These are phyloP conservation scores for Candida vartiovaarae DNA, from an alignment of 805 yeast species.

Conservation along the genomic window DNA sequence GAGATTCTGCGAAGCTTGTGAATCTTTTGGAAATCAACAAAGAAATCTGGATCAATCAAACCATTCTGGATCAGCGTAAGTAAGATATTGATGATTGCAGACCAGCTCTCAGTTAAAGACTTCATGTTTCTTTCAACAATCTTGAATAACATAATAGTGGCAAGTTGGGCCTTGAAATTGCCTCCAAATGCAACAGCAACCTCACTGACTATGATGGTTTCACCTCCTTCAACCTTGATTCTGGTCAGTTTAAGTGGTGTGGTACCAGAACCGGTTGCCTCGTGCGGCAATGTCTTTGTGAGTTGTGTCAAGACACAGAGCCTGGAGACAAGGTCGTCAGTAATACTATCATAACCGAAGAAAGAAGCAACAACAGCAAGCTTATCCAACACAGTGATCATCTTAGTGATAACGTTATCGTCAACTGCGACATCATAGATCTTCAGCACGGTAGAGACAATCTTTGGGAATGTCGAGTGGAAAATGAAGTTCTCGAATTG, in stretches of 20 bases:
- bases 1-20: conserved; percentile 48
- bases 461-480: conserved; percentile 49
- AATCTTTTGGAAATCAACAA: conserved; percentile 55
- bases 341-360: conserved; percentile 47
- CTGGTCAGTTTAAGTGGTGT: conserved; percentile 16
- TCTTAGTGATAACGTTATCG: conserved; percentile 80
- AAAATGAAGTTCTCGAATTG: conserved; percentile 72
- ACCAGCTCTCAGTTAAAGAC: conserved; percentile 46
- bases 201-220: conserved; percentile 64
- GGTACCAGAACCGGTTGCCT: neutral
- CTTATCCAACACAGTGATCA: conserved; percentile 84
- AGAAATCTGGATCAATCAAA: conserved; percentile 58
- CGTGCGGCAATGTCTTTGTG: conserved; percentile 22
- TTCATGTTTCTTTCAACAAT: conserved; percentile 55
- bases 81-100: conserved; percentile 48
- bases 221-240: conserved; percentile 23
- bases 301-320: conserved; percentile 65
- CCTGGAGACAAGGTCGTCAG: conserved; percentile 60
- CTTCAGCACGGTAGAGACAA: conserved; percentile 65
- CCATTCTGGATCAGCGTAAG: conserved; percentile 66
- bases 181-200: conserved; percentile 78
- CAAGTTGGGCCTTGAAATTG: conserved; percentile 86
- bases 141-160: conserved; percentile 79
- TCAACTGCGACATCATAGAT: conserved; percentile 87
- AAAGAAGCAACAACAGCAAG: conserved; percentile 69